Evolutionary conservation across 345 rosid species (phyloP).

Genomic region (Angophora floribunda): DNA sequence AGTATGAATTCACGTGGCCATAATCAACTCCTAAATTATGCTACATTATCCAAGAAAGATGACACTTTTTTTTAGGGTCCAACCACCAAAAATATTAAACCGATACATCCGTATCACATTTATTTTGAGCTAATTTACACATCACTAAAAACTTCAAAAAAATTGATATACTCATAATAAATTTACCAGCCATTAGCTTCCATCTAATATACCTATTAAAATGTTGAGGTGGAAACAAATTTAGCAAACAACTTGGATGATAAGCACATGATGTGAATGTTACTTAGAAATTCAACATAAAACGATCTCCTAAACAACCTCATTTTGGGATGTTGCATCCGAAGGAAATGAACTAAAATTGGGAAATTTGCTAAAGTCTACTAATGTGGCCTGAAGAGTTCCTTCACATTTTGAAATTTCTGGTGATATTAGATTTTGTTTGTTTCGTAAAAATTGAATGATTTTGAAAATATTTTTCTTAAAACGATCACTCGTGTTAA

Average conservation of each 20-base stretch:
- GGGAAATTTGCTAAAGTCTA: not conserved
- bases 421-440: not conserved
- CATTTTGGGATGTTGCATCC: not conserved
- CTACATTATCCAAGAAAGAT: not conserved
- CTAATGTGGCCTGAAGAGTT: not conserved
- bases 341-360: not conserved
- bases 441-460: too few relatives aligned
- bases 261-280: not conserved
- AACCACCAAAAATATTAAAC: not conserved
- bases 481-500: fast-evolving
- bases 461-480: fast-evolving
- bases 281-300: not conserved
- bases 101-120: not conserved
- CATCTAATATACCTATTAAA: fast-evolving
- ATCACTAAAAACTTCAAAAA: not conserved
- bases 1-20: not conserved
- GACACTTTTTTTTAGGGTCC: not conserved
- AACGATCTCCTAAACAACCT: not conserved
- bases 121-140: fast-evolving
- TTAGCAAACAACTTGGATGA: fast-evolving
- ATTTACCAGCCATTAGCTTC: not conserved
- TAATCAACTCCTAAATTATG: not conserved
- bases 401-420: not conserved
- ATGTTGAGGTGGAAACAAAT: fast-evolving
- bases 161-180: fast-evolving